Percentiles rank a stretch among this genome's conserved stretches.
Conservation (phyloP, 805 yeast species). For the Saturnispora silvae region DNA sequence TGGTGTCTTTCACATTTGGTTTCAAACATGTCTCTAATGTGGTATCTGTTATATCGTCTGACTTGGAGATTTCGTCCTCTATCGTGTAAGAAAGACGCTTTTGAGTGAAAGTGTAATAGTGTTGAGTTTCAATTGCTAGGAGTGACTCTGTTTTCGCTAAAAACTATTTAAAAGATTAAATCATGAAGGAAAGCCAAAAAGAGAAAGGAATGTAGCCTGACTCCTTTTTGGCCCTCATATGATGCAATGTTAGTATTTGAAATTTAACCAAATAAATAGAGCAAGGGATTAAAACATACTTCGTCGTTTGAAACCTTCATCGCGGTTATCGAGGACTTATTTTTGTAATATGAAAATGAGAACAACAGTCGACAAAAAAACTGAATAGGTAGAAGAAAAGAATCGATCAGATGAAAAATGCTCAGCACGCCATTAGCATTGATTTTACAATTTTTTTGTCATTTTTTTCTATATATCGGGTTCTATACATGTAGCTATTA, state of each 20-base stretch:
- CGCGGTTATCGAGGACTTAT: too few species aligned
- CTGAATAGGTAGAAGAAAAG: too few species aligned
- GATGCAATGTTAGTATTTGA: too few species aligned
- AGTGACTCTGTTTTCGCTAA: slow-evolving; percentile 16
- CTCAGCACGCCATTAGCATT: neutral
- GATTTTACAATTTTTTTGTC: neutral
- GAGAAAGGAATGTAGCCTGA: too few species aligned
- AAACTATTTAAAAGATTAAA: slow-evolving; percentile 20
- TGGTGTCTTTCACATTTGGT: neutral
- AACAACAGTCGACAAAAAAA: too few species aligned
- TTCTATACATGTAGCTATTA: too few species aligned
- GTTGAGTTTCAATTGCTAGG: slow-evolving; percentile 17
- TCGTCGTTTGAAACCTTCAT: slow-evolving; percentile 17
- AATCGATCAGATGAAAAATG: neutral
- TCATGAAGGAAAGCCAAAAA: too few species aligned
- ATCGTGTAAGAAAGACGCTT: slow-evolving; percentile 33
- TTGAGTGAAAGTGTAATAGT: slow-evolving; percentile 49
- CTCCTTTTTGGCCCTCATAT: too few species aligned
- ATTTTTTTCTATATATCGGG: too few species aligned
- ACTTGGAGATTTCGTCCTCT: slow-evolving; percentile 11
- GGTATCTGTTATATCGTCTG: neutral
- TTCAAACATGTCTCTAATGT: neutral
- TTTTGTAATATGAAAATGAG: too few species aligned
- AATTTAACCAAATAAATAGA: too few species aligned
- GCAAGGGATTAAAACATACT: slow-evolving; percentile 17